Conservation (phyloP, 352 stramenopile species). For the Thraustochytrium striatum region DNA sequence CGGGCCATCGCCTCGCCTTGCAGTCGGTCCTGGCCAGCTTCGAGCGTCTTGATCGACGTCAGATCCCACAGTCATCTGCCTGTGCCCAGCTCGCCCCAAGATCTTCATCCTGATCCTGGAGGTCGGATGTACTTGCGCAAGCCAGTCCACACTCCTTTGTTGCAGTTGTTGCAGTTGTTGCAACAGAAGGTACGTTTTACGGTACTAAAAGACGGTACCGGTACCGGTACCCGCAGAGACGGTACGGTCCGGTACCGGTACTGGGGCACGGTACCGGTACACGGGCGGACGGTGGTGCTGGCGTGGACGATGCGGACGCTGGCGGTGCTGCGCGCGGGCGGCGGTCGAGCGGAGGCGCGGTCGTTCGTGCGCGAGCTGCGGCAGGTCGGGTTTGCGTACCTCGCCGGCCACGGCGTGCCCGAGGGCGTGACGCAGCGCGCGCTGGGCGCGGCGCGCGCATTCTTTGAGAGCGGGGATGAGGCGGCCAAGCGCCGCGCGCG, state of each 20-base stretch:
- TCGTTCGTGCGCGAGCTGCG: constrained; percentile 7
- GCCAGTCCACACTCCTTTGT: too few species aligned
- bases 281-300: background rate
- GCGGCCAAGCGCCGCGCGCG: constrained; percentile 51
- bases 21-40: too few species aligned
- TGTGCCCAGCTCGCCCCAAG: too few species aligned
- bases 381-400: constrained; percentile 56
- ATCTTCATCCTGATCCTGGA: too few species aligned
- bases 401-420: constrained; percentile 58
- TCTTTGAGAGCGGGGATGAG: constrained; percentile 53
- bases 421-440: constrained; percentile 50
- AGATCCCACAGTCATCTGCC: too few species aligned
- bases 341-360: background rate
- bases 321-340: background rate
- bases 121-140: too few species aligned
- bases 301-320: background rate
- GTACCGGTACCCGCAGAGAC: background rate
- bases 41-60: too few species aligned
- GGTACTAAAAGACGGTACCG: too few species aligned
- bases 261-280: background rate
- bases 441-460: constrained; percentile 51
- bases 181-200: too few species aligned
- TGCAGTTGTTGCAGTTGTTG: too few species aligned
- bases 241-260: background rate
- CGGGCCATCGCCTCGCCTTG: too few species aligned